These are phyloP conservation scores for Zymoseptoria passerinii DNA, from an alignment of 2,329 filamentous ascomycete species.

Conservation along the genomic window DNA sequence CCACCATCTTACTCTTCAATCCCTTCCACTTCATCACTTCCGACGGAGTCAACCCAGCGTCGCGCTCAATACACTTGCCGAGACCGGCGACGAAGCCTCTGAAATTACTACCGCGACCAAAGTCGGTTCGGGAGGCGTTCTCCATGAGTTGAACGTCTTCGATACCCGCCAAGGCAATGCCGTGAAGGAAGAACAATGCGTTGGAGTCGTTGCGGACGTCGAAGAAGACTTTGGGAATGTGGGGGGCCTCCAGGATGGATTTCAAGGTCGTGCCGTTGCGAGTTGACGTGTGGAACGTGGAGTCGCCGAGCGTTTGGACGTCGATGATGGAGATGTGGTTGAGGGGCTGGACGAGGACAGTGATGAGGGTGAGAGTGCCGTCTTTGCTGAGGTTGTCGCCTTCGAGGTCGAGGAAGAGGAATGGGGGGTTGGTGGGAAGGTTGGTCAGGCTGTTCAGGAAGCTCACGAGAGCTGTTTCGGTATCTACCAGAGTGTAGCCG, in stretches of 20 bases:
- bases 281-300: slow-evolving; percentile 35
- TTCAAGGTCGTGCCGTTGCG: slow-evolving; percentile 24
- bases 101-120: slow-evolving; percentile 8
- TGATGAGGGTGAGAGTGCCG: slow-evolving; percentile 40
- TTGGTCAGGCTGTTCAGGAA: not conserved
- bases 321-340: slow-evolving; percentile 40
- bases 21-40: slow-evolving; percentile 22
- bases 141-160: slow-evolving; percentile 52
- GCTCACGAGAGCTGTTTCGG: not conserved
- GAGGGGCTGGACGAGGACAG: slow-evolving; percentile 30
- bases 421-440: not conserved
- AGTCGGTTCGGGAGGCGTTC: slow-evolving; percentile 30
- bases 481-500: not conserved
- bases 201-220: slow-evolving; percentile 53
- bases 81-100: slow-evolving; percentile 28
- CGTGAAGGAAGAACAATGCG: slow-evolving; percentile 42
- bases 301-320: slow-evolving; percentile 31
- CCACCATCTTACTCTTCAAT: slow-evolving; percentile 31
- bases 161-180: slow-evolving; percentile 38
- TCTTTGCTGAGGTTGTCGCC: slow-evolving; percentile 37
- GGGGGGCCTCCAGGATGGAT: slow-evolving; percentile 37
- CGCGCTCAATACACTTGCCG: slow-evolving; percentile 31
- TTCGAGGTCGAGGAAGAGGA: slow-evolving; percentile 44
- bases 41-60: slow-evolving; percentile 10
- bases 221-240: slow-evolving; percentile 47